Evolutionary conservation across 768 basidiomycete genomes (phyloP), one percentile per base, ranked within the genome.

Genomic region (Phaffia tasmanica): DNA sequence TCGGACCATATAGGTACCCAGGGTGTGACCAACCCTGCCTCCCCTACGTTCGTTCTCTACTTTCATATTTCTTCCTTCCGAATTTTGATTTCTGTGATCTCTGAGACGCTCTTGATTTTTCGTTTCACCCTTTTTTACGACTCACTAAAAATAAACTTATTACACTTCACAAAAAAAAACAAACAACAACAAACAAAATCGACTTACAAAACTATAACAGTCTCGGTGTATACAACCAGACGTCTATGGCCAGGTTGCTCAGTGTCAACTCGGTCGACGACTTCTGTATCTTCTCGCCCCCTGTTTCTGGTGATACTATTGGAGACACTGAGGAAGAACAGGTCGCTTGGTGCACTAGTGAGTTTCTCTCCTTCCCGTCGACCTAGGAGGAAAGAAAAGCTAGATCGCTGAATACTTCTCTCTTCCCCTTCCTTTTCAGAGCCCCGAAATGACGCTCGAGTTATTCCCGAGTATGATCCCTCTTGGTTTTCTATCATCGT

Each of bases 291-390:
- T 69, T 69, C 23, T 70, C 64, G 57, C 69, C 70, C 29, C 63
- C 67, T 25, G 80, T 81, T 47, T 0, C 81, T 5, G 76, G 82
- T 1, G 81, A 82, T 48, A 78, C 77, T 56, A 83, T 86, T 69
- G 84, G 82, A 19, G 79, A 84, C 71, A 83, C 81, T 3, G 84
- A 88, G 79, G 80, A 56, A 47, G 32, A 42, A 25, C 48, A 64
- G 53, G 67, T 64, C 19, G 63, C 56, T 50, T 69, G 63, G 62
- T 69, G 67, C 67, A 69, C 67, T 6, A 69, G 64, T 71, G 32
- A 4, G 70, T 65, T 46, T 16, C 19, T 58, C 53, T 25, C 30
- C 58, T 35, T 47, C 21, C 25, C 46, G 49, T 16, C 23, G 35
- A 1, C 21, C 25, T 35, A 9, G 32, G 35, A 18, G 16, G 30